Base-by-base conservation (phyloP, 257 asterid species). In the Apocynum venetum region DNA sequence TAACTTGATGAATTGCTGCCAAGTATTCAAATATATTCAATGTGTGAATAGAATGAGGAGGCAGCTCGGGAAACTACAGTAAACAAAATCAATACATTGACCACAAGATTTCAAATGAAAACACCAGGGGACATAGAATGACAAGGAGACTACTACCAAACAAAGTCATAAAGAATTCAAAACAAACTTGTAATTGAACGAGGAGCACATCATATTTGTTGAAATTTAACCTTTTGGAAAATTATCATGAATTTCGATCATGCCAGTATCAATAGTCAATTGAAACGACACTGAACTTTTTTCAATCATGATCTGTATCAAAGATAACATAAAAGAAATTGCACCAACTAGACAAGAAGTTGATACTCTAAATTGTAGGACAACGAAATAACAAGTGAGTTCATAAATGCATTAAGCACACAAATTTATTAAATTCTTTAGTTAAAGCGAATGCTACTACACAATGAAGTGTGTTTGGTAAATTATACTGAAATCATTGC, bases 401-500 rank as follows among this genome's bases (percentile, higher is more conserved):
- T 46, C 25, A 36, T 52, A 35, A 36, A 72, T 17, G 52, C 2
- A 3, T 35, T 20, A 6, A 6, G 49, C 48, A 47, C 5, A 20
- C 1, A 19, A n/a, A 7, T 4, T 12, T 6, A 51, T 38, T 38
- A 47, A 25, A 76, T 7, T 76, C 15, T 31, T 25, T 61, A 63
- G 19, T 14, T 38, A 63, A 10, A 60, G 40, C 14, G 2, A 25
- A 60, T 25, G 66, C 2, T 2, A 60, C 40, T n/a, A 6, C 40
- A 7, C 66, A 40, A n/a, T n/a, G 25, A 25, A 8, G 4, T 31
- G 20, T 2, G 49, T 46, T 46, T 46, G 36, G 11, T 57, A 20
- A 57, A 57, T 57, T 57, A 57, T 57, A 63, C 35, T 43, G 44
- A 63, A 63, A 63, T 63, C 44, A 63, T 63, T 63, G 68, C 68